Conservation (phyloP, 1,139 yeast genomes). For the Scheffersomyces insectosa region DNA sequence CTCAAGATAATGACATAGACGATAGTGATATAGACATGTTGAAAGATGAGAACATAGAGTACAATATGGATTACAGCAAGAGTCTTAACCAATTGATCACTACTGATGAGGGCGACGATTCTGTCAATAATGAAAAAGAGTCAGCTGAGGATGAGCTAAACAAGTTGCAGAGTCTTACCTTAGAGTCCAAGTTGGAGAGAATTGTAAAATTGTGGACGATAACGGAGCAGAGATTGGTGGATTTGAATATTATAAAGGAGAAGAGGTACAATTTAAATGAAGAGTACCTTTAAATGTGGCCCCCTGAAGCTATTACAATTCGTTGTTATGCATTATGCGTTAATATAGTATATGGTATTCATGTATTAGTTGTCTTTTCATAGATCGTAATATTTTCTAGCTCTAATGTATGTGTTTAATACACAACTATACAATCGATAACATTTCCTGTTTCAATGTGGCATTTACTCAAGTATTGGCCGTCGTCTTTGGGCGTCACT, state of each 20-base stretch:
- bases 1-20: conserved; percentile 7
- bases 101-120: conserved; percentile 10
- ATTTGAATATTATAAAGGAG: conserved; percentile 35
- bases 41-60: conserved; percentile 8
- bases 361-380: neutral
- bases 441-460: conserved; percentile 69
- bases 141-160: conserved; percentile 26
- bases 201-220: conserved; percentile 62
- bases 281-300: conserved; percentile 9
- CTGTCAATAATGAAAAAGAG: conserved; percentile 15
- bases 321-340: neutral
- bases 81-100: conserved; percentile 7
- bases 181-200: conserved; percentile 53
- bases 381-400: neutral
- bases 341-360: neutral
- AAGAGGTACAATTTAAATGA: conserved; percentile 23
- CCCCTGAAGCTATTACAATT: neutral
- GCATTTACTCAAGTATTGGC: conserved; percentile 57
- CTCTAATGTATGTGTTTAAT: conserved; percentile 3
- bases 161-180: conserved; percentile 25
- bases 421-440: conserved; percentile 46
- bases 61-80: conserved; percentile 7
- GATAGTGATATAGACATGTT: conserved; percentile 11
- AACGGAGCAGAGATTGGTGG: conserved; percentile 53
- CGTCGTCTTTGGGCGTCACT: conserved; percentile 32